These are phyloP conservation scores for Haplosporangium gracile DNA, from an alignment of 192 early-diverging fungal species.

Conservation along the genomic window DNA sequence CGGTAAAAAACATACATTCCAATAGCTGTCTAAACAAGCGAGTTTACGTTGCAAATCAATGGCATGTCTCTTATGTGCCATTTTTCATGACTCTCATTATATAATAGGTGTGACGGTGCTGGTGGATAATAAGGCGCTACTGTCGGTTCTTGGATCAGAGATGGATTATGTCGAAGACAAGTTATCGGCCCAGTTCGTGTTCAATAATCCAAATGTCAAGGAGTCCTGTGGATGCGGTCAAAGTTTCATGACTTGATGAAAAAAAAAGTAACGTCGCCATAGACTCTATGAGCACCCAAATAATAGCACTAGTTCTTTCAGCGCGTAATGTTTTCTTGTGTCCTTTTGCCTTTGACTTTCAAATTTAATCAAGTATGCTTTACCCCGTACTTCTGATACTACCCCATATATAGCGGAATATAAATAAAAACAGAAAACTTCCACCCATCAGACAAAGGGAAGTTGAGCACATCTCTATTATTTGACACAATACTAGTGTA, in stretches of 20 bases:
- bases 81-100: background rate
- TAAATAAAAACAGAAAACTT: too few relatives aligned
- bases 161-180: slow-evolving; percentile 97
- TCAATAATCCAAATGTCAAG: slow-evolving; percentile 97
- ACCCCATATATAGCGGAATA: too few relatives aligned
- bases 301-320: background rate
- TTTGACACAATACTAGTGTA: too few relatives aligned
- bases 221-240: slow-evolving; percentile 95
- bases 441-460: too few relatives aligned
- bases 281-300: background rate
- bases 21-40: too few relatives aligned
- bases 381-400: too few relatives aligned
- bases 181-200: slow-evolving; percentile 91
- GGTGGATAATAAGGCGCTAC: slow-evolving; percentile 96
- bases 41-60: background rate
- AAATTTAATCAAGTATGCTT: too few relatives aligned
- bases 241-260: slow-evolving; percentile 82
- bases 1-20: slow-evolving; percentile 63
- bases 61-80: background rate
- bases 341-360: too few relatives aligned
- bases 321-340: too few relatives aligned
- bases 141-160: slow-evolving; percentile 94
- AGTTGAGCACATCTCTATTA: too few relatives aligned
- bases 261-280: background rate
- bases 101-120: slow-evolving; percentile 86